Evolutionary conservation across 192 early-diverging fungal genomes (phyloP), one percentile per base, ranked within the genome.

Genomic region (Dissophora globulifera): DNA sequence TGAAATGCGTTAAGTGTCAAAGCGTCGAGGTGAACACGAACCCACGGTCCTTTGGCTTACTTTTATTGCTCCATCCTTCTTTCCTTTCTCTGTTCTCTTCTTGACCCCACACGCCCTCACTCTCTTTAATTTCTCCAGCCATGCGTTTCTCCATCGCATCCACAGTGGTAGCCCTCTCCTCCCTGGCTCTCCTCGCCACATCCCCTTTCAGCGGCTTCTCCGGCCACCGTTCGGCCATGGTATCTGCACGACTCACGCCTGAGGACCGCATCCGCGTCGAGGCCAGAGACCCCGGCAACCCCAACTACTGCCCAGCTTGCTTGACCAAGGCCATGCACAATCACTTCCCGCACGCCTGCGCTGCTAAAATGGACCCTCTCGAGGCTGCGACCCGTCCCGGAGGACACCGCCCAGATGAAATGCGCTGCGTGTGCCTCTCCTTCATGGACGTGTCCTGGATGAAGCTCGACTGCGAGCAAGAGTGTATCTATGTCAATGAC

Each of bases 291-390:
- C 58, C 72, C 5, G 26, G 26, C 12, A 66, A 76, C 40, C 62
- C 64, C 25, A 76, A 76, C 64, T 76, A 76, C 45, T 76, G 72
- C 42, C 62, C 72, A 0, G 56, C 52, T 16, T 76, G 72, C 31
- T 50, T 76, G 27, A 35, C 40, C 40, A 76, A 76, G 29, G 72
- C 72, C 27, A 47, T 76, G 33, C 2, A 26, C 33, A 76, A 76
- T 47, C 72, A 76, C 22, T 76, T 67, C 47, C 72, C 72, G 0
- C 64, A 67, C n/a, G 72, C 72, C 35, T 76, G 72, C 15, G 58
- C 64, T 22, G 4, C 45, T 15, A 50, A 55, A 10, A 23, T 76
- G 4, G 41, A 65, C 22, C 58, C 62, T 2, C 33, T 66, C 9
- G 58, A 26, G 11, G 63, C 62, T 10, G 41, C 43, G 15, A 32